phyloP scores from a whole-genome alignment of 148 eudicot species.

The Chenopodium suecicum region DNA sequence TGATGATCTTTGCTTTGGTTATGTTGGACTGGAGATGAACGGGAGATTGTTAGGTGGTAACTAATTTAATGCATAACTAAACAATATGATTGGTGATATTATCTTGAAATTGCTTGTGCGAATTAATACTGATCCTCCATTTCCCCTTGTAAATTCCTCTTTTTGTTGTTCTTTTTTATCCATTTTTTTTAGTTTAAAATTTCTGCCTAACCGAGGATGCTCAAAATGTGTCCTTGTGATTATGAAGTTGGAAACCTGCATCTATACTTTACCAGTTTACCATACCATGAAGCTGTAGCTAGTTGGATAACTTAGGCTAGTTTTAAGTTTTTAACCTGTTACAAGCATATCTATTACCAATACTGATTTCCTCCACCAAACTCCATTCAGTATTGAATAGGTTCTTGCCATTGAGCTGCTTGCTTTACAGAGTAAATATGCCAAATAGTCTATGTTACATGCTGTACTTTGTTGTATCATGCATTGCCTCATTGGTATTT shows the following conservation, averaged over 20 bases:
- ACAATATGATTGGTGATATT: too few species aligned
- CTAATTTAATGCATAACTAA: neutral
- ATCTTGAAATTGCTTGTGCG: neutral
- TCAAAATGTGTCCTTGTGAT: too few species aligned
- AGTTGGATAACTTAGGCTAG: neutral
- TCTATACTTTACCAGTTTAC: neutral
- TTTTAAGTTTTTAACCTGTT: neutral
- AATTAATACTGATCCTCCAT: neutral
- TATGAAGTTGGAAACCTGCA: neutral
- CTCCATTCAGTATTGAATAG: neutral
- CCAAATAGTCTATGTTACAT: neutral
- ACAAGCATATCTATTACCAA: neutral
- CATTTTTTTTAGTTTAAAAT: too few species aligned
- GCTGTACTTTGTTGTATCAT: neutral
- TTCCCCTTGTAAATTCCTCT: neutral
- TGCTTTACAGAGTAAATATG: neutral
- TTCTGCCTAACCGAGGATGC: too few species aligned
- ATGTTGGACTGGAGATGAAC: neutral
- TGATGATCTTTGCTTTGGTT: neutral
- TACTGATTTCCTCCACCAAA: neutral
- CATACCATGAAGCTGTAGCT: slow-evolving; percentile 13
- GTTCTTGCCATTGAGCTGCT: neutral
- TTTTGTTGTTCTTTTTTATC: neutral
- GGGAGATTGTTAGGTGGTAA: neutral
- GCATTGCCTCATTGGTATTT: neutral